Conservation (phyloP, 176 grass and related monocot genomes). For the Dendrocalamus sinicus region DNA sequence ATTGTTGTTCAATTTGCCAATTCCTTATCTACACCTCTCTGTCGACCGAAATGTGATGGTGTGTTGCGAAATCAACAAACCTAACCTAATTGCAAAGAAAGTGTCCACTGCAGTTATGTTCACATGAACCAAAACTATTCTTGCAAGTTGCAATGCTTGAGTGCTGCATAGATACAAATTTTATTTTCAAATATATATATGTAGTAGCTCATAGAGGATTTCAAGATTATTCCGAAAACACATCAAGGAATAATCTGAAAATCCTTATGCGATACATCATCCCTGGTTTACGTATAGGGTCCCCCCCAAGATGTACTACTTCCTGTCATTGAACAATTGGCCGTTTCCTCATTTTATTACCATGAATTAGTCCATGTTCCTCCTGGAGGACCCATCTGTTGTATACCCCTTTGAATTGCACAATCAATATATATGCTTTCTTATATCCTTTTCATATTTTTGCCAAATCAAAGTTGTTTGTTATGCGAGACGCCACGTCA, state of each 20-base stretch:
- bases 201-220: not conserved
- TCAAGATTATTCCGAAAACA: not conserved
- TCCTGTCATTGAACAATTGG: constrained; percentile 35
- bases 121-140: not conserved
- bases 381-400: not conserved
- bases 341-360: constrained; percentile 12
- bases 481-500: constrained; percentile 62
- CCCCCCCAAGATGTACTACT: not conserved
- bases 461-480: constrained; percentile 11
- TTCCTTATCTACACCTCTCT: no score
- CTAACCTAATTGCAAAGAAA: constrained; percentile 14
- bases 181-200: not conserved
- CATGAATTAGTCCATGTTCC: not conserved
- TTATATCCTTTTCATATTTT: not conserved
- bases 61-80: constrained; percentile 5
- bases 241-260: not conserved
- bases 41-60: constrained; percentile 13
- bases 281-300: not conserved
- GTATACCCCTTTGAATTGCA: not conserved
- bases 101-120: constrained; percentile 3
- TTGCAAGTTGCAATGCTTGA: constrained; percentile 13
- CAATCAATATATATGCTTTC: constrained; percentile 23
- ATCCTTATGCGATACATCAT: not conserved
- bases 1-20: no score
- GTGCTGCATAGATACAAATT: constrained; percentile 1